Percentiles rank a stretch among this genome's conserved stretches.
Evolutionary conservation across 257 asterid genomes (phyloP).

Genomic region (Rubia yunnanensis): DNA sequence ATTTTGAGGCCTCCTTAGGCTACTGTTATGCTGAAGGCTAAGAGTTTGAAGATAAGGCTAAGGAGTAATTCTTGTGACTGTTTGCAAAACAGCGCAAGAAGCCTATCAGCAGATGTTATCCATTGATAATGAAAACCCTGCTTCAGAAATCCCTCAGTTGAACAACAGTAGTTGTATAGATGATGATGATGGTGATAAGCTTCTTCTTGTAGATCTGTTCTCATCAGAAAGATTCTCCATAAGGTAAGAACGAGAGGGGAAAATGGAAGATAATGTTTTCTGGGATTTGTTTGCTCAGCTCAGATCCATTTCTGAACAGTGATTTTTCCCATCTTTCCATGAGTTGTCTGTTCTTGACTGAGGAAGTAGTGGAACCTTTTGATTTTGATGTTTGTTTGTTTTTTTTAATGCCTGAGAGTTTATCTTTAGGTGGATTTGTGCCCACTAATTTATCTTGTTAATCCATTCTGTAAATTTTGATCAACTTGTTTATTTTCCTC

Average conservation of each 20-base stretch:
- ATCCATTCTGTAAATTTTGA: conserved; percentile 6
- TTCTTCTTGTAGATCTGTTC: conserved; percentile 55
- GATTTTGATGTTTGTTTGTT: conserved; percentile 6
- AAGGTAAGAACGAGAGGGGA: conserved; percentile 38
- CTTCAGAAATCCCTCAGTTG: conserved; percentile 42
- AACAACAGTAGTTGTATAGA: conserved; percentile 34
- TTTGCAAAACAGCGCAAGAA: conserved; percentile 66
- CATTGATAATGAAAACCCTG: conserved; percentile 52
- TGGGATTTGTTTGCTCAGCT: not conserved
- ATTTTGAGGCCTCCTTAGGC: conserved; percentile 31
- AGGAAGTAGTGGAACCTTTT: conserved; percentile 8
- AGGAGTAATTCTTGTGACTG: conserved; percentile 72
- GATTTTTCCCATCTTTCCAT: not conserved
- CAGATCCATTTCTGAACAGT: conserved; percentile 8
- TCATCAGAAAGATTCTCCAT: conserved; percentile 64
- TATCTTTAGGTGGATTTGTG: conserved; percentile 7
- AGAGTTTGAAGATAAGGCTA: conserved; percentile 24
- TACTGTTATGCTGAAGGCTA: conserved; percentile 66
- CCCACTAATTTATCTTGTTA: conserved; percentile 4
- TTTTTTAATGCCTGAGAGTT: not conserved
- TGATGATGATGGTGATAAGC: conserved; percentile 20
- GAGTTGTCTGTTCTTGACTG: conserved; percentile 16
- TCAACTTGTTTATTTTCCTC: conserved; percentile 9
- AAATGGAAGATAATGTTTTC: not conserved
- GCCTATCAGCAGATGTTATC: conserved; percentile 86